A percentile compares a stretch with the other conserved stretches of the same genome.
Conservation (phyloP, 768 basidiomycete species). For the Antrodiella citrinella region DNA sequence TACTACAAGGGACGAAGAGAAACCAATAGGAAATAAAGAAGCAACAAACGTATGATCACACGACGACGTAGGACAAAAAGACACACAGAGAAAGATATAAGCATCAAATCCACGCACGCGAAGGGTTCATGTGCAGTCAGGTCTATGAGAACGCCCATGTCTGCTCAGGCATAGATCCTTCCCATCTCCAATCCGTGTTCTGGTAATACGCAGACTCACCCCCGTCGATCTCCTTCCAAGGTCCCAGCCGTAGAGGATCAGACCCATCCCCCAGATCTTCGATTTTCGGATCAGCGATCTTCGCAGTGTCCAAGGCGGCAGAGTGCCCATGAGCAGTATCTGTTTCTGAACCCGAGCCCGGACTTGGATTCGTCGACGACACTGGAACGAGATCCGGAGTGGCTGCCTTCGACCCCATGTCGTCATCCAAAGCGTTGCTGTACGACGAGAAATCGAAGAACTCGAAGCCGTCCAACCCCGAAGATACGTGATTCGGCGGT, state of each 20-base stretch:
- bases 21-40: slow-evolving; percentile 9
- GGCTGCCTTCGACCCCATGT: slow-evolving; percentile 51
- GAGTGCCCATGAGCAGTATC: slow-evolving; percentile 40
- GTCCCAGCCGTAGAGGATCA: slow-evolving; percentile 49
- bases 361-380: slow-evolving; percentile 71
- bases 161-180: slow-evolving; percentile 51
- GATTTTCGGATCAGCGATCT: slow-evolving; percentile 31
- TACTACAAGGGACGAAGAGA: slow-evolving; percentile 4
- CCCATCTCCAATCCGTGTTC: slow-evolving; percentile 59
- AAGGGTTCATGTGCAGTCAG: slow-evolving; percentile 27
- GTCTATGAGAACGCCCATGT: slow-evolving; percentile 66
- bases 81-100: slow-evolving; percentile 5
- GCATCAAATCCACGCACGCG: slow-evolving; percentile 8
- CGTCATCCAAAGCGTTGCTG: slow-evolving; percentile 49
- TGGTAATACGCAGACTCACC: slow-evolving; percentile 66
- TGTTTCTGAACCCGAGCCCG: slow-evolving; percentile 62
- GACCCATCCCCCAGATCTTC: slow-evolving; percentile 36
- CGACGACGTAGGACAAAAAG: not conserved
- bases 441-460: slow-evolving; percentile 65
- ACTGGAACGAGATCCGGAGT: slow-evolving; percentile 68
- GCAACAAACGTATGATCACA: slow-evolving; percentile 4
- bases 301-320: slow-evolving; percentile 34
- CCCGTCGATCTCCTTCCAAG: slow-evolving; percentile 66
- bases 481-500: slow-evolving; percentile 11
- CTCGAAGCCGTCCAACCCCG: slow-evolving; percentile 40